phyloP scores from a whole-genome alignment of 2,329 filamentous ascomycete genomes.

The Colletotrichum sansevieriae region DNA sequence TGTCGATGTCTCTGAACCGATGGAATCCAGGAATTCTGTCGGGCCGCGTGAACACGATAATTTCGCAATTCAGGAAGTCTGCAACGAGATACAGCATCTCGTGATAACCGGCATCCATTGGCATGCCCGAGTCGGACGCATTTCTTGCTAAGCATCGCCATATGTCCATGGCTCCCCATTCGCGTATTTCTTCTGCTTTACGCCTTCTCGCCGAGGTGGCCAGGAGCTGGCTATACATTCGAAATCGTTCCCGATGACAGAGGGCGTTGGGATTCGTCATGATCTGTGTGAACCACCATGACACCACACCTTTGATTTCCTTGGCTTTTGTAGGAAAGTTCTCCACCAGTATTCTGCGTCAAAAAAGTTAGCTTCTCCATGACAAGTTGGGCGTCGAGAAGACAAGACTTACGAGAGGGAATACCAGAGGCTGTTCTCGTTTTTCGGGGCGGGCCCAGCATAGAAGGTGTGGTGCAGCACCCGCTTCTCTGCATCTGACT shows the following conservation, averaged over 20 bases:
- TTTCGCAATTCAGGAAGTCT: conserved; percentile 21
- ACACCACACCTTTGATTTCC: not conserved
- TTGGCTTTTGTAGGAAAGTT: not conserved
- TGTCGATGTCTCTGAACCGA: not conserved
- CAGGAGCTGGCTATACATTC: conserved; percentile 31
- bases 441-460: conserved; percentile 6
- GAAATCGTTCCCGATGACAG: not conserved
- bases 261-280: not conserved
- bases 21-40: not conserved
- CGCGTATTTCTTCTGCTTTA: not conserved
- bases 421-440: conserved; percentile 31
- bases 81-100: conserved; percentile 35
- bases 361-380: too few species aligned
- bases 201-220: not conserved
- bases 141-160: conserved; percentile 20
- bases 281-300: conserved; percentile 2
- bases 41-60: conserved; percentile 29
- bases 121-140: not conserved
- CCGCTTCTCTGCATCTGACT: not conserved
- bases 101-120: conserved; percentile 23
- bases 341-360: not conserved
- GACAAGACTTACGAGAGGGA: conserved; percentile 22
- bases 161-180: conserved; percentile 20
- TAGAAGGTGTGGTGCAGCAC: conserved; percentile 6
- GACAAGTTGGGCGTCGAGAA: not conserved